Evolutionary conservation across 768 basidiomycete species (phyloP).

Genomic region (Kwoniella dejecticola): DNA sequence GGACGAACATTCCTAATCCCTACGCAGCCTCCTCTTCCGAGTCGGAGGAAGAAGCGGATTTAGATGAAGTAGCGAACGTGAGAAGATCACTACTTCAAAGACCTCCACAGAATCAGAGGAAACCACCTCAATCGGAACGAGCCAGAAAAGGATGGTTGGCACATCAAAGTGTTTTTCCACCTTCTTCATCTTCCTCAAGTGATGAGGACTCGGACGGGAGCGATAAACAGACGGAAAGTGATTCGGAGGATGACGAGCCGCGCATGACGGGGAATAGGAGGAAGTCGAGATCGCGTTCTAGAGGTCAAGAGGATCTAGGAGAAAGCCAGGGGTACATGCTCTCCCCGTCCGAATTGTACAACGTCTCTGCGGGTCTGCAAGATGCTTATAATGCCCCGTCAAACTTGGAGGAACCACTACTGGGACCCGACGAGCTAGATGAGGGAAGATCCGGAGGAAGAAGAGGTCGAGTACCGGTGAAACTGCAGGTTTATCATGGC

Average conservation of each 20-base stretch:
- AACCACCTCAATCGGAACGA: constrained; percentile 22
- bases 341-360: constrained; percentile 35
- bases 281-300: constrained; percentile 21
- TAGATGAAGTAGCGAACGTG: constrained; percentile 40
- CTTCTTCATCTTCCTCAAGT: constrained; percentile 41
- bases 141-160: constrained; percentile 53
- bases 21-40: constrained; percentile 38
- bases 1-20: constrained; percentile 35
- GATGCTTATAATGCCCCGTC: background rate
- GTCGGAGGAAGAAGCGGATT: constrained; percentile 31
- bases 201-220: constrained; percentile 25
- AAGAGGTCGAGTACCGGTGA: constrained; percentile 30
- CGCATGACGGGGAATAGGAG: constrained; percentile 35
- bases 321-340: constrained; percentile 35
- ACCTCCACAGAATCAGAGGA: background rate
- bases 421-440: constrained; percentile 44
- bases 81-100: constrained; percentile 25
- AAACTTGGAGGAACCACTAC: constrained; percentile 42
- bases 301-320: constrained; percentile 22
- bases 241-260: constrained; percentile 28
- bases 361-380: constrained; percentile 11
- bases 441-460: constrained; percentile 6
- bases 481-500: constrained; percentile 49
- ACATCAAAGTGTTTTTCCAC: constrained; percentile 53
- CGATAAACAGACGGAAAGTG: constrained; percentile 38